A percentile compares a stretch with the other conserved stretches of the same genome.
Conservation (phyloP, 2,329 filamentous ascomycete species). For the Fusarium falciforme region DNA sequence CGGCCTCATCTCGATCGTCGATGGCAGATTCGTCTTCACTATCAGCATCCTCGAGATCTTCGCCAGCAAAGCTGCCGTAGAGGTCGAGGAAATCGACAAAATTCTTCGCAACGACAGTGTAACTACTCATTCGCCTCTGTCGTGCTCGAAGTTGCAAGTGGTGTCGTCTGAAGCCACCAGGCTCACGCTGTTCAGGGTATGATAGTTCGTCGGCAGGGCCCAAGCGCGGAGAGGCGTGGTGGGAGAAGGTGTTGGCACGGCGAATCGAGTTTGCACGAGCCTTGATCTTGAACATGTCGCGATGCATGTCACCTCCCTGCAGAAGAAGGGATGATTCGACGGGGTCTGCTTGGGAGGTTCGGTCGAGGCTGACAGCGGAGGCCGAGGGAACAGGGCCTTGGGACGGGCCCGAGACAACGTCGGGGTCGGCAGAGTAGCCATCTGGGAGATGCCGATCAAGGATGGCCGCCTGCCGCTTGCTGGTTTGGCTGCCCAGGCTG, state of each 20-base stretch:
- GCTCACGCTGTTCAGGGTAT: conserved; percentile 55
- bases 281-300: conserved; percentile 80
- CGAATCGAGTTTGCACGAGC: conserved; percentile 63
- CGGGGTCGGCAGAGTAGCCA: conserved; percentile 54
- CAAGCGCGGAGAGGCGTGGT: conserved; percentile 54
- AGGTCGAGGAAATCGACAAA: conserved; percentile 82
- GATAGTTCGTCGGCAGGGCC: conserved; percentile 46
- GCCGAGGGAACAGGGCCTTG: conserved; percentile 23
- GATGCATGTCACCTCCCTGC: conserved; percentile 82
- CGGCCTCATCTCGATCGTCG: conserved; percentile 56
- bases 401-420: conserved; percentile 45
- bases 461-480: conserved; percentile 49
- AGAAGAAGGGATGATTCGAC: conserved; percentile 73
- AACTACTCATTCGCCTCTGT: conserved; percentile 51
- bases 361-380: conserved; percentile 28
- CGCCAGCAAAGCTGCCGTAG: conserved; percentile 81
- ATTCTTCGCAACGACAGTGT: conserved; percentile 70
- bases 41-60: conserved; percentile 68
- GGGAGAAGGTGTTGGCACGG: conserved; percentile 76
- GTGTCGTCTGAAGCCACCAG: conserved; percentile 61
- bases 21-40: conserved; percentile 70
- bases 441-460: conserved; percentile 53
- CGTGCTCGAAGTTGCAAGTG: conserved; percentile 53
- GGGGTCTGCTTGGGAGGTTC: conserved; percentile 52
- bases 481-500: conserved; percentile 44